A percentile compares a stretch with the other conserved stretches of the same genome.
phyloP scores from a whole-genome alignment of 2,329 filamentous ascomycete genomes.

The Magnaporthiopsis incrustans region DNA sequence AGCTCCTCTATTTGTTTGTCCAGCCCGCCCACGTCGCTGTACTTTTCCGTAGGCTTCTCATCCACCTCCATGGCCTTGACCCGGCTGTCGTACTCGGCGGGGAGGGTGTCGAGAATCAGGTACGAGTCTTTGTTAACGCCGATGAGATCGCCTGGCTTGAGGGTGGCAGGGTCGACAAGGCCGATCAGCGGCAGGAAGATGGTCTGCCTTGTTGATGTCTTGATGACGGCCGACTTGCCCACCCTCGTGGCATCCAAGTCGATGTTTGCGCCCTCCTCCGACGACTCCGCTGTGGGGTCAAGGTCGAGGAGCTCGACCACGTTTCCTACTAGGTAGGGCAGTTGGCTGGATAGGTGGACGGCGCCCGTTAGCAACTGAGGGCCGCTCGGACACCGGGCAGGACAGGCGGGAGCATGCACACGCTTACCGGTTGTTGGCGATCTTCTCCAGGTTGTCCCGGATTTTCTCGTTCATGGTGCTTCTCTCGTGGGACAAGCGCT shows the following conservation, averaged over 20 bases:
- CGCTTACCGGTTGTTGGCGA: conserved; percentile 89
- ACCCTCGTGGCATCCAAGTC: conserved; percentile 94
- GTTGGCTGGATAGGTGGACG: conserved; percentile 57
- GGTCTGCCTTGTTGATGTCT: conserved; percentile 95
- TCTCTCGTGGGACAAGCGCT: conserved; percentile 91
- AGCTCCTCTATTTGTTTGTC: conserved; percentile 99
- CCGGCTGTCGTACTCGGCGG: conserved; percentile 95
- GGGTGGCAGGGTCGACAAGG: conserved; percentile 86
- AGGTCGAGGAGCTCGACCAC: conserved; percentile 96
- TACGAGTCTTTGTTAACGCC: conserved; percentile 99
- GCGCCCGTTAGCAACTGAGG: conserved; percentile 10
- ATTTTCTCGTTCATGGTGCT: conserved; percentile 96
- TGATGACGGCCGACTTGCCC: conserved; percentile 98
- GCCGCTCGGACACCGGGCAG: not conserved
- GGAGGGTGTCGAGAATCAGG: conserved; percentile 89
- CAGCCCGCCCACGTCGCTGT: conserved; percentile 92
- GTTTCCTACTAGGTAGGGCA: conserved; percentile 96
- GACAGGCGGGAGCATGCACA: not conserved
- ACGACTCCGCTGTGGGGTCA: conserved; percentile 90
- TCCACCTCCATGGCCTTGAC: conserved; percentile 99
- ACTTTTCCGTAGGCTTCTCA: conserved; percentile 98
- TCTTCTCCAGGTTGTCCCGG: conserved; percentile 98
- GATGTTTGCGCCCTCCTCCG: conserved; percentile 97
- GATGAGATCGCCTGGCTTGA: conserved; percentile 94
- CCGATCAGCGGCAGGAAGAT: conserved; percentile 98